A percentile compares a stretch with the other conserved stretches of the same genome.
These are phyloP conservation scores for Trypanosoma brucei DNA, from an alignment of 208 protist genomes.

Conservation along the genomic window DNA sequence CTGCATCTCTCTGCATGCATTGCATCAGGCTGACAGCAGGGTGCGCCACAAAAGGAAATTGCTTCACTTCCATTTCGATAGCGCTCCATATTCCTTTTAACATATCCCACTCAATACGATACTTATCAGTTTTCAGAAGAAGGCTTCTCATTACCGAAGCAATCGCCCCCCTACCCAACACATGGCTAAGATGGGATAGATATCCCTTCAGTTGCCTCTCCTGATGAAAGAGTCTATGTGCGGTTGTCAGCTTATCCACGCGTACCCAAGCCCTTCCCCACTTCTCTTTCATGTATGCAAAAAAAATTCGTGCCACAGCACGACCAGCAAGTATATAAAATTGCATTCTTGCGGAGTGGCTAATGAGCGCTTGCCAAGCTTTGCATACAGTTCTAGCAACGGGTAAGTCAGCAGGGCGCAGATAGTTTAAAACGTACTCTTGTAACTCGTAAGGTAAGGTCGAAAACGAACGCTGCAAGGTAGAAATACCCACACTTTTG, in stretches of 20 bases:
- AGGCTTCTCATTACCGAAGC: conserved; percentile 5
- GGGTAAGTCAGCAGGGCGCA: conserved; percentile 29
- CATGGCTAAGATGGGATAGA: conserved; percentile 7
- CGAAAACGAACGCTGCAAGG: neutral
- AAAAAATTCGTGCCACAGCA: conserved; percentile 32
- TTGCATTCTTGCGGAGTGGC: conserved; percentile 5
- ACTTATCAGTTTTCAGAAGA: neutral
- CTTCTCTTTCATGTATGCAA: conserved; percentile 31
- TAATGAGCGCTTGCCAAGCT: conserved; percentile 23
- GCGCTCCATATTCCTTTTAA: conserved; percentile 12
- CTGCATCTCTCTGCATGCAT: neutral
- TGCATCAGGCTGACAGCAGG: conserved; percentile 2
- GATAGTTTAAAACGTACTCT: conserved; percentile 24
- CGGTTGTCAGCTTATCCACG: conserved; percentile 27
- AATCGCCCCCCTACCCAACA: neutral
- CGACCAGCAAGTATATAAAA: conserved; percentile 18
- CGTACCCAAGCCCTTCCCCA: conserved; percentile 37
- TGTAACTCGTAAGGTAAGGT: conserved; percentile 30
- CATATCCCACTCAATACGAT: conserved; percentile 9
- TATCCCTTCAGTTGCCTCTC: neutral
- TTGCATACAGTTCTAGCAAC: conserved; percentile 28
- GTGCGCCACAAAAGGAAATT: conserved; percentile 18
- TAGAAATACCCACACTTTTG: no score
- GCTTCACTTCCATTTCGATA: conserved; percentile 16
- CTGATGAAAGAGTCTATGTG: conserved; percentile 26